Evolutionary conservation across 2,329 filamentous ascomycete species (phyloP).

Genomic region (Zarea fungicola): DNA sequence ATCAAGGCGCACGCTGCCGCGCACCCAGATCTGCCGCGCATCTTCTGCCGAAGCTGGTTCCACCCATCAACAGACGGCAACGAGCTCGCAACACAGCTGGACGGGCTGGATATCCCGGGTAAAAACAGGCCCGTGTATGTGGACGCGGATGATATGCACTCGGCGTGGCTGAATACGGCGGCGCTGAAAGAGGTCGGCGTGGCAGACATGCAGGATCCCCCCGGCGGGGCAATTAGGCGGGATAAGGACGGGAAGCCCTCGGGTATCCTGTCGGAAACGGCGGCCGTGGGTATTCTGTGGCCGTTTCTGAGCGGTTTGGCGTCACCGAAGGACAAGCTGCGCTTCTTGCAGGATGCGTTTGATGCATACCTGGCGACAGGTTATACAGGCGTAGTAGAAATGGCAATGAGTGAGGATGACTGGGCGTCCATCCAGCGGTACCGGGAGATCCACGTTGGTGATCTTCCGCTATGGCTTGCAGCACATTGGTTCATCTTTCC

Average conservation of each 20-base stretch:
- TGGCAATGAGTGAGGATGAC: slow-evolving; percentile 47
- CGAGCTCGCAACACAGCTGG: slow-evolving; percentile 35
- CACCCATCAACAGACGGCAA: slow-evolving; percentile 31
- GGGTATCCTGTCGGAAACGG: slow-evolving; percentile 41
- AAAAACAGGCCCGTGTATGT: slow-evolving; percentile 42
- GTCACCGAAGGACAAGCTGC: slow-evolving; percentile 35
- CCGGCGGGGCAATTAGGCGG: slow-evolving; percentile 40
- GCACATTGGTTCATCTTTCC: slow-evolving; percentile 46
- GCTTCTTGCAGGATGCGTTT: slow-evolving; percentile 38
- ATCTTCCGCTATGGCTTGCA: slow-evolving; percentile 37
- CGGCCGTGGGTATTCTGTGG: slow-evolving; percentile 42
- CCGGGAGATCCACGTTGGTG: slow-evolving; percentile 23
- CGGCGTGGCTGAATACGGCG: slow-evolving; percentile 44
- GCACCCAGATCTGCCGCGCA: slow-evolving; percentile 36
- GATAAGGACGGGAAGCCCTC: slow-evolving; percentile 38
- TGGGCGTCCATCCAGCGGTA: slow-evolving; percentile 39
- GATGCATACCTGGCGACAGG: slow-evolving; percentile 39
- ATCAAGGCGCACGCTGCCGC: slow-evolving; percentile 35
- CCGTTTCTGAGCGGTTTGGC: slow-evolving; percentile 38
- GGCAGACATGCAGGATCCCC: slow-evolving; percentile 34
- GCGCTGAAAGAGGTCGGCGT: slow-evolving; percentile 41
- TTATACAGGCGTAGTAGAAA: slow-evolving; percentile 46
- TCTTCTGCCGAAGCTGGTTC: slow-evolving; percentile 46
- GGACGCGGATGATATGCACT: slow-evolving; percentile 46
- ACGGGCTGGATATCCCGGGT: slow-evolving; percentile 37